Evolutionary conservation across 2,329 filamentous ascomycete species (phyloP).

Genomic region (Clarireedia sp.): DNA sequence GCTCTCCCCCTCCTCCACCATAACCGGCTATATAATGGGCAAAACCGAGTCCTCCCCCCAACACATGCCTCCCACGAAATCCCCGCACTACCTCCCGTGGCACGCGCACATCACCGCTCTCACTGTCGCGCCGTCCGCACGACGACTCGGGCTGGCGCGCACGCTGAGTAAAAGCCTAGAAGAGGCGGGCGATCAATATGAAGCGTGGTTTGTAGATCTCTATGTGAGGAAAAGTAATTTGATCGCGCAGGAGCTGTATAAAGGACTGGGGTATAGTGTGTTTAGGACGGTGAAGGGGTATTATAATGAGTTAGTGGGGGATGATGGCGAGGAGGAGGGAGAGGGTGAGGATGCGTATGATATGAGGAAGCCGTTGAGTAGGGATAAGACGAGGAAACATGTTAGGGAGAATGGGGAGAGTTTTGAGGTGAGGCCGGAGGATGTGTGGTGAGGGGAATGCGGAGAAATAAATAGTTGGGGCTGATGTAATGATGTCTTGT

Average conservation of each 20-base stretch:
- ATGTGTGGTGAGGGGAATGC: constrained; percentile 62
- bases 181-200: constrained; percentile 67
- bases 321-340: constrained; percentile 59
- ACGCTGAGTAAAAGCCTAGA: constrained; percentile 77
- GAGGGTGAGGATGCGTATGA: constrained; percentile 92
- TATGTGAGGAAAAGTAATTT: constrained; percentile 87
- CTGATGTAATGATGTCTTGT: too few relatives aligned
- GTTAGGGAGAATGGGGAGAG: constrained; percentile 74
- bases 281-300: constrained; percentile 86
- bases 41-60: constrained; percentile 86
- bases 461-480: not conserved
- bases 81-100: constrained; percentile 94
- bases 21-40: constrained; percentile 96
- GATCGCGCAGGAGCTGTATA: constrained; percentile 82
- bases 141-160: constrained; percentile 79
- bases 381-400: constrained; percentile 69
- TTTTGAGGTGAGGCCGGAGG: constrained; percentile 68
- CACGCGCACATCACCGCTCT: constrained; percentile 96
- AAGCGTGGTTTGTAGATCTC: constrained; percentile 92
- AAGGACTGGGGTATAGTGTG: constrained; percentile 84
- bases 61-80: constrained; percentile 62
- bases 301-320: constrained; percentile 75
- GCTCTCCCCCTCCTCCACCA: constrained; percentile 76
- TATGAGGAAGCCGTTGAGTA: constrained; percentile 86
- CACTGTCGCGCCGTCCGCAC: constrained; percentile 80